Conservation (phyloP, 495 filamentous ascomycete species). For the Aspergillus haitiensis region DNA sequence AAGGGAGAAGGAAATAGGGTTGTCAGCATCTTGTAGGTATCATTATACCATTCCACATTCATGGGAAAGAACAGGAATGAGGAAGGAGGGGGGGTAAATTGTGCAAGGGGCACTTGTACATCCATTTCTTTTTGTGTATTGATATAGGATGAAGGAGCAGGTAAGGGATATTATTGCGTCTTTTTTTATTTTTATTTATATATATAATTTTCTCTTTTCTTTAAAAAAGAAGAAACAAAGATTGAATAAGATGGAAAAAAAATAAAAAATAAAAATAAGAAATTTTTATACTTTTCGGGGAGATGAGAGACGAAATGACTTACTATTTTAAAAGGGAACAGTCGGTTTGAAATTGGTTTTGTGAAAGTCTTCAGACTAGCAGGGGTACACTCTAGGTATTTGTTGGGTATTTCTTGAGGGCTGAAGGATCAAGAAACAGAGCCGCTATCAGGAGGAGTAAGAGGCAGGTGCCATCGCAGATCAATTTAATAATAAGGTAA, state of each 20-base stretch:
- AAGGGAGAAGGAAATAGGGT: background rate
- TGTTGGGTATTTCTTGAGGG: slow-evolving; percentile 5
- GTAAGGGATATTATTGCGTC: too few relatives aligned
- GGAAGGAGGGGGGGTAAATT: background rate
- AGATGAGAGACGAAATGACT: too few relatives aligned
- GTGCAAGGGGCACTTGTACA: background rate
- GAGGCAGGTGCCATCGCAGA: slow-evolving; percentile 15
- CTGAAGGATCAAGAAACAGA: slow-evolving; percentile 15
- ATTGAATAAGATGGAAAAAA: too few relatives aligned
- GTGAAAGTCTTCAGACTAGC: too few relatives aligned
- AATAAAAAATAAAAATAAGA: too few relatives aligned
- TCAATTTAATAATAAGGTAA: slow-evolving; percentile 2
- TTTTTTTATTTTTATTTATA: too few relatives aligned
- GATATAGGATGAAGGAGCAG: background rate
- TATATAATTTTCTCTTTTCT: background rate
- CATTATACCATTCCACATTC: background rate
- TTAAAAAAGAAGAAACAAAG: background rate
- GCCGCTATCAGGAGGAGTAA: slow-evolving; percentile 14
- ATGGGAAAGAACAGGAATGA: background rate
- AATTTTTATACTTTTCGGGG: too few relatives aligned
- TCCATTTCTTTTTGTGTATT: background rate
- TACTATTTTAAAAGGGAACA: too few relatives aligned
- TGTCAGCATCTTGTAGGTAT: background rate
- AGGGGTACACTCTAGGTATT: too few relatives aligned
- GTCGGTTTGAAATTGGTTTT: too few relatives aligned